Evolutionary conservation across 2,329 filamentous ascomycete species (phyloP).

Genomic region (Cladorrhinum sp.): DNA sequence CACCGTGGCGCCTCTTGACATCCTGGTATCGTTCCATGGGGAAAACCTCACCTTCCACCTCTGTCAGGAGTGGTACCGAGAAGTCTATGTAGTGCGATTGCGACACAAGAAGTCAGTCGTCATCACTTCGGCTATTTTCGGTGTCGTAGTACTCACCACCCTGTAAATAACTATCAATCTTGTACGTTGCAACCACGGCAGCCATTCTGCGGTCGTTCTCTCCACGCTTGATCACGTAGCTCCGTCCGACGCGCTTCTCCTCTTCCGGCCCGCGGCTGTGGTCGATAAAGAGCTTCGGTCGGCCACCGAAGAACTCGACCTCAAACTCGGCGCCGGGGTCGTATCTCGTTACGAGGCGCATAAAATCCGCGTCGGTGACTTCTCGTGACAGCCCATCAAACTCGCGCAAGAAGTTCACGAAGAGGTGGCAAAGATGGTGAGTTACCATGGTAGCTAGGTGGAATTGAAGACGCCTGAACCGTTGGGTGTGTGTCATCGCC

Average conservation of each 20-base stretch:
- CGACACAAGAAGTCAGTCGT: too few relatives aligned
- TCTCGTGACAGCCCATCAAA: slow-evolving; percentile 9
- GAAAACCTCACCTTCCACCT: slow-evolving; percentile 11
- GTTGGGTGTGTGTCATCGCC: background rate
- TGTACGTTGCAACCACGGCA: slow-evolving; percentile 15
- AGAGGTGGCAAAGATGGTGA: slow-evolving; percentile 24
- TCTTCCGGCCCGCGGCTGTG: background rate
- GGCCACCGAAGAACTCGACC: slow-evolving; percentile 23
- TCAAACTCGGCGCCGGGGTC: slow-evolving; percentile 24
- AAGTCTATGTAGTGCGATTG: slow-evolving; percentile 18
- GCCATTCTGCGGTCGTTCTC: slow-evolving; percentile 17
- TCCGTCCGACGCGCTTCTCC: slow-evolving; percentile 15
- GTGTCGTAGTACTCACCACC: slow-evolving; percentile 18
- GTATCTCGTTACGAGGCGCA: slow-evolving; percentile 20
- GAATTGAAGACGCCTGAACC: slow-evolving; percentile 23
- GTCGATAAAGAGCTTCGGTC: slow-evolving; percentile 23
- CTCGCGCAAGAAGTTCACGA: slow-evolving; percentile 20
- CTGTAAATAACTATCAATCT: slow-evolving; percentile 23
- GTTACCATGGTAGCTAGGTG: slow-evolving; percentile 22
- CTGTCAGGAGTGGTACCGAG: slow-evolving; percentile 19
- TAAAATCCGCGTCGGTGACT: slow-evolving; percentile 19
- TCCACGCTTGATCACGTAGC: slow-evolving; percentile 21
- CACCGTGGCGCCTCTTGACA: slow-evolving; percentile 14
- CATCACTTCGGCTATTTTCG: background rate
- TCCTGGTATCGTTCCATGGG: slow-evolving; percentile 21